Base-by-base conservation (phyloP, 2,329 filamentous ascomycete genomes). In the Pseudofabraea citricarpa region DNA sequence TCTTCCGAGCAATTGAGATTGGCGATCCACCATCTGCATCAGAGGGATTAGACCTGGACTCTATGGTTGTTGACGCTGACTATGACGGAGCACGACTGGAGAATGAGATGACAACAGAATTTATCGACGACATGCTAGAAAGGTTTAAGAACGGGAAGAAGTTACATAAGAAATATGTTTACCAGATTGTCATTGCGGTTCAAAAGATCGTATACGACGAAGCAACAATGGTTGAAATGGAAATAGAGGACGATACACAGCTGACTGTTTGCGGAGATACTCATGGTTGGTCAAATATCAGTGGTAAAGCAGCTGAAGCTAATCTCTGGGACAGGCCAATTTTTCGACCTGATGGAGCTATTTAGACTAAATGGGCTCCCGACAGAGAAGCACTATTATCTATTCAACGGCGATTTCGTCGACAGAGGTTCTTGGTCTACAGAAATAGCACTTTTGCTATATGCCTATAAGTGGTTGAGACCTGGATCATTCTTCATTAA, bases 331-430 rank as follows among this genome's bases (percentile, higher is more conserved):
- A n/a, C 49, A 90, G 87, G 91, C 36, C 93, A 98, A 77, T 98
- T 90, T 70, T 98, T 95, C 64, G 93, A 98, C 65, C 76, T 98
- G 32, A 83, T 98, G 72, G 88, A 98, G 64, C 85, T 98, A 50
- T 98, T 98, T 81, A 77, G 87, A 51, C 77, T 93, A 45, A 96
- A 95, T 56, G 93, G 93, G 32, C 79, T 75, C 51, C 93, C 93
- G 0, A 79, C 77, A 13, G 88, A 91, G 49, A 88, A 86, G 62
- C 90, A 97, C 64, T 87, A 83, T 64, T 98, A 97, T 63, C 77
- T 98, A 10, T 98, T 98, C 76, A 98, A 98, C 64, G 93, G 93
- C 52, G 93, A 98, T 68, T 98, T 98, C 61, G 93, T 98, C 42
- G 93, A 98, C 64, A 81, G 93, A 63, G 93, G 93, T 21, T 96